Evolutionary conservation across 2,329 filamentous ascomycete genomes (phyloP).

Genomic region (Helicocarpus griseus): DNA sequence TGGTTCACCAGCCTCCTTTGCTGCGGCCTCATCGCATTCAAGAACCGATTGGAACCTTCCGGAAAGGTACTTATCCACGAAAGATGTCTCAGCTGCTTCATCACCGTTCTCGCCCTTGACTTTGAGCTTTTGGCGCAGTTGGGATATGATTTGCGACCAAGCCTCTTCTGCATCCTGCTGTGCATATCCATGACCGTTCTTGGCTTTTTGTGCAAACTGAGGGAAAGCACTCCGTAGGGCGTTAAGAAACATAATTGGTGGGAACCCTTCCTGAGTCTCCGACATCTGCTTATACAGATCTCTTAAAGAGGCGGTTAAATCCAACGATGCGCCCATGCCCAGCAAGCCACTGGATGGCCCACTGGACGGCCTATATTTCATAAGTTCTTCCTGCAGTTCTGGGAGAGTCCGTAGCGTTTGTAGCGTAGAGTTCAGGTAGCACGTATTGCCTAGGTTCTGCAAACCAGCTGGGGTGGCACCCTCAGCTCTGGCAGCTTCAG

Average conservation of each 20-base stretch:
- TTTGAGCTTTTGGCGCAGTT: conserved; percentile 68
- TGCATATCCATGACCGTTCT: conserved; percentile 74
- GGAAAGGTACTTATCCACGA: conserved; percentile 83
- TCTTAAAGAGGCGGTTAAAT: conserved; percentile 67
- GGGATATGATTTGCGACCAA: conserved; percentile 88
- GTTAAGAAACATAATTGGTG: conserved; percentile 72
- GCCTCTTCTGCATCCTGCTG: conserved; percentile 98
- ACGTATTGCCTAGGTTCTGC: conserved; percentile 91
- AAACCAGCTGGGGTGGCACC: conserved; percentile 82
- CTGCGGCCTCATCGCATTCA: conserved; percentile 72
- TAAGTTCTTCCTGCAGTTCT: conserved; percentile 73
- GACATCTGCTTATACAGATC: conserved; percentile 84
- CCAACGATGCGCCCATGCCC: conserved; percentile 51
- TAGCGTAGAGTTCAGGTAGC: conserved; percentile 96
- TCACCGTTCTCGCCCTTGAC: conserved; percentile 39
- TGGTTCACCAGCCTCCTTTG: conserved; percentile 64
- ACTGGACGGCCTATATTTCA: conserved; percentile 45
- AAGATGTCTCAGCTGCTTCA: conserved; percentile 49
- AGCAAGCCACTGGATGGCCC: conserved; percentile 37
- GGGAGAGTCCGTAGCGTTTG: conserved; percentile 82
- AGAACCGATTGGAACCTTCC: conserved; percentile 70
- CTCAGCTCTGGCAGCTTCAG: conserved; percentile 71
- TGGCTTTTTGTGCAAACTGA: conserved; percentile 85
- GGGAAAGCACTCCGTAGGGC: conserved; percentile 72
- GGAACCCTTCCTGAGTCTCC: conserved; percentile 77